Conservation (phyloP, 2,329 filamentous ascomycete genomes). For the Hysterium pulicare region DNA sequence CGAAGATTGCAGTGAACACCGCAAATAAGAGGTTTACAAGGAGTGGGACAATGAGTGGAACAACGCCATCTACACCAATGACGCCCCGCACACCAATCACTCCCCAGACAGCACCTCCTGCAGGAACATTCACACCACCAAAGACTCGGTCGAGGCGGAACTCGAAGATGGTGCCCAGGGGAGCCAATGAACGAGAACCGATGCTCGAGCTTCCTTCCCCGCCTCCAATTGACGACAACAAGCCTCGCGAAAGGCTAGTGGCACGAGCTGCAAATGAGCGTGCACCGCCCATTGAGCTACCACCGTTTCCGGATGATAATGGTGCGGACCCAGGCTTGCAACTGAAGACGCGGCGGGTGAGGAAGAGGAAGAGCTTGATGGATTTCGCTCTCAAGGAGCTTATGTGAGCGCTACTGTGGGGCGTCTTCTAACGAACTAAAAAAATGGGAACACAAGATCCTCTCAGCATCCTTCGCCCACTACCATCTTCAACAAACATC, state of each 20-base stretch:
- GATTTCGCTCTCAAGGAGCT: constrained; percentile 16
- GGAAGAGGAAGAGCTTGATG: constrained; percentile 38
- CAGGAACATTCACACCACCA: constrained; percentile 9
- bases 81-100: constrained; percentile 33
- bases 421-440: background rate
- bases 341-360: constrained; percentile 25
- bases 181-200: constrained; percentile 10
- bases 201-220: constrained; percentile 23
- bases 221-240: constrained; percentile 6
- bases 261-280: constrained; percentile 35
- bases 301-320: constrained; percentile 26
- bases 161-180: constrained; percentile 28
- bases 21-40: constrained; percentile 29
- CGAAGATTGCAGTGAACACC: constrained; percentile 35
- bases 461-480: no score
- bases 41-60: constrained; percentile 13
- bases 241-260: constrained; percentile 18
- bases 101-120: constrained; percentile 28
- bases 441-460: no score
- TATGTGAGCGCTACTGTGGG: background rate
- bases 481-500: no score
- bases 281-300: constrained; percentile 31
- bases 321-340: constrained; percentile 11
- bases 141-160: constrained; percentile 20
- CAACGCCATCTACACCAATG: constrained; percentile 19